Evolutionary conservation across 2,329 filamentous ascomycete species (phyloP), one percentile per base, ranked within the genome.

Genomic region (Sphaerulina vaccinii): DNA sequence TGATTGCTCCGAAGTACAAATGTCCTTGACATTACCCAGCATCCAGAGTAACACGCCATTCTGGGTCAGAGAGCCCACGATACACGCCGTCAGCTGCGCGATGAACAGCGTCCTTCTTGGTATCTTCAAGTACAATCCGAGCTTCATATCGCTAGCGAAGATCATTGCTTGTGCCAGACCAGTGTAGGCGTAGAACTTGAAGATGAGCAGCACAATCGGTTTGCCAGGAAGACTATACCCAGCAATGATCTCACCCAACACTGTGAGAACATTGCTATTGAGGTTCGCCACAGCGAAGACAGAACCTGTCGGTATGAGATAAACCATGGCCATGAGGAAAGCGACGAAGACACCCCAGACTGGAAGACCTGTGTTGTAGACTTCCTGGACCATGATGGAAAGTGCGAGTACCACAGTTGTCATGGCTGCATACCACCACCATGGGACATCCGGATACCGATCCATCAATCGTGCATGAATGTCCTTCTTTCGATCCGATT

Each of bases 381-480:
- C 42, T n/a, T 45, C 33, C 29, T 35, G 33, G 27, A 33, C 35
- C 24, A 35, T 36, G 16, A 45, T 45, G 42, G 27, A 35, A 9
- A 45, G 42, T 19, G 16, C 42, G 4, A 45, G 18, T 9, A 45
- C 18, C 3, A 61, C 32, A 29, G 67, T 42, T 19, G 69, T 56
- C 0, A 68, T 52, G 1, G 29, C 15, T 2, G 54, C 51, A 38
- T 68, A 70, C 67, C 67, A 70, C 61, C 61, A 68, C 59, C 70
- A 73, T 0, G 66, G 62, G 3, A 70, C 68, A 41, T 81, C 79
- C 47, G 75, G 76, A 61, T 81, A 81, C 59, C 79, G 59, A 58
- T 76, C 74, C 1, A 62, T 64, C 79, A 81, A 81, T 56, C 79
- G 70, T 0, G 52, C 65, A 55, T 82, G 78, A 56, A 0, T 69